Evolutionary conservation across 768 basidiomycete species (phyloP).

Genomic region (Trametes villosa): DNA sequence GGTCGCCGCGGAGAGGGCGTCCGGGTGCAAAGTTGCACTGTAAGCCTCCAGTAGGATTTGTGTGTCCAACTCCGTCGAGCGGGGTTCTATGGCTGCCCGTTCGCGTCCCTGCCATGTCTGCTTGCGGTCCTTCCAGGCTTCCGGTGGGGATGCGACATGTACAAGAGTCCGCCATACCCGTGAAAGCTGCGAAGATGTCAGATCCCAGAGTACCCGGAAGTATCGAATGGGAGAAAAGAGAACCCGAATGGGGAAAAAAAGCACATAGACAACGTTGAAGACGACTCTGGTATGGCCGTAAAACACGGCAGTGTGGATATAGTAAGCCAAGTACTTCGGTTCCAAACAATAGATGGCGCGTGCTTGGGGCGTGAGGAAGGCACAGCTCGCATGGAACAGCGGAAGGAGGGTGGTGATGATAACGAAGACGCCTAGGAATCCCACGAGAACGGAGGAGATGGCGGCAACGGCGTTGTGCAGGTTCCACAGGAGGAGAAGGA

Average conservation of each 20-base stretch:
- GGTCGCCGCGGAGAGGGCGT: not conserved
- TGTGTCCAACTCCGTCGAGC: not conserved
- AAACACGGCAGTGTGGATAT: no score
- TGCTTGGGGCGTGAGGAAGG: not conserved
- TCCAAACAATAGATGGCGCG: no score
- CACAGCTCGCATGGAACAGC: not conserved
- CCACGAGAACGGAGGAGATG: not conserved
- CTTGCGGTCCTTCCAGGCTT: not conserved
- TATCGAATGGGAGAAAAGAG: not conserved
- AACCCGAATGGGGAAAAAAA: no score
- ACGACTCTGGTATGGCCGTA: no score
- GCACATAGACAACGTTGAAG: no score
- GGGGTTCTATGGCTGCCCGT: not conserved
- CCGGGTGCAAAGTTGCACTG: not conserved
- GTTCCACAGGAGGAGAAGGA: slow-evolving; percentile 20
- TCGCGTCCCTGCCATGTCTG: not conserved
- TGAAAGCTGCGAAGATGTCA: not conserved
- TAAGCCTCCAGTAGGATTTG: not conserved
- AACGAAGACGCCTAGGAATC: not conserved
- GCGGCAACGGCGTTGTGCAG: slow-evolving; percentile 19
- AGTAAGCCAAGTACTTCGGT: no score
- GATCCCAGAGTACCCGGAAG: no score
- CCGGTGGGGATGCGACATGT: no score
- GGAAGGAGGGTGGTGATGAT: not conserved
- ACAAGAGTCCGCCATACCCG: no score